phyloP scores from a whole-genome alignment of 1,284 basidiomycete genomes.

The Pseudozyma tsukubaensis region DNA sequence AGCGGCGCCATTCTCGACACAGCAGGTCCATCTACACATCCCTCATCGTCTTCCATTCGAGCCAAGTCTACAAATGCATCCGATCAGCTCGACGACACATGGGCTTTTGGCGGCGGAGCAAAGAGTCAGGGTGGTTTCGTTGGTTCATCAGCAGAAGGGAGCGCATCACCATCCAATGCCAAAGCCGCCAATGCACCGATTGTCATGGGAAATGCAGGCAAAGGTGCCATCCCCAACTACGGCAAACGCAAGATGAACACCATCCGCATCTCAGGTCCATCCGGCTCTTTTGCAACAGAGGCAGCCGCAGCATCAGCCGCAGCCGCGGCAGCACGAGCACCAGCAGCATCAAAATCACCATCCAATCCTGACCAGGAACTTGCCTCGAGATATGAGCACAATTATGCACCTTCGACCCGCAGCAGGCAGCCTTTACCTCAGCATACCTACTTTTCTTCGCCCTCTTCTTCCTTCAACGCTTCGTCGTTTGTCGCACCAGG shows the following conservation, averaged over 20 bases:
- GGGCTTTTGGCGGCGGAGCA: conserved; percentile 53
- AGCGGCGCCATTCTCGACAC: conserved; percentile 21
- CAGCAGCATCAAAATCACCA: neutral
- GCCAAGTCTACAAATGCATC: conserved; percentile 32
- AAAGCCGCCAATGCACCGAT: conserved; percentile 26
- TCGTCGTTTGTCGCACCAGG: conserved; percentile 59
- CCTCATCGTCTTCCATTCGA: conserved; percentile 17
- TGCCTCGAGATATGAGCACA: conserved; percentile 26
- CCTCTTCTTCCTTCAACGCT: conserved; percentile 65
- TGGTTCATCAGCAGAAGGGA: conserved; percentile 1
- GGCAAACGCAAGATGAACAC: conserved; percentile 51
- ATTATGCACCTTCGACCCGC: conserved; percentile 46
- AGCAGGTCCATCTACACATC: conserved; percentile 18
- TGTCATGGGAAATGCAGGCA: conserved; percentile 60
- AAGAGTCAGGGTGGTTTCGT: conserved; percentile 50
- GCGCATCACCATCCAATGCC: conserved; percentile 5
- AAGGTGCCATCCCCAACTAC: conserved; percentile 60
- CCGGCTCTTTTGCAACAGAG: neutral
- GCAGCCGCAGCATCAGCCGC: neutral
- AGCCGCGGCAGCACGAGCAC: neutral
- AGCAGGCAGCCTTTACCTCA: conserved; percentile 59
- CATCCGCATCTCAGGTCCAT: conserved; percentile 25
- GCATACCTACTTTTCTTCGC: conserved; percentile 64
- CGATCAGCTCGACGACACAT: conserved; percentile 42
- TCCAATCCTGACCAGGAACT: conserved; percentile 10